Evolutionary conservation across 495 filamentous ascomycete genomes (phyloP).

Genomic region (Trichoderma erinaceum): DNA sequence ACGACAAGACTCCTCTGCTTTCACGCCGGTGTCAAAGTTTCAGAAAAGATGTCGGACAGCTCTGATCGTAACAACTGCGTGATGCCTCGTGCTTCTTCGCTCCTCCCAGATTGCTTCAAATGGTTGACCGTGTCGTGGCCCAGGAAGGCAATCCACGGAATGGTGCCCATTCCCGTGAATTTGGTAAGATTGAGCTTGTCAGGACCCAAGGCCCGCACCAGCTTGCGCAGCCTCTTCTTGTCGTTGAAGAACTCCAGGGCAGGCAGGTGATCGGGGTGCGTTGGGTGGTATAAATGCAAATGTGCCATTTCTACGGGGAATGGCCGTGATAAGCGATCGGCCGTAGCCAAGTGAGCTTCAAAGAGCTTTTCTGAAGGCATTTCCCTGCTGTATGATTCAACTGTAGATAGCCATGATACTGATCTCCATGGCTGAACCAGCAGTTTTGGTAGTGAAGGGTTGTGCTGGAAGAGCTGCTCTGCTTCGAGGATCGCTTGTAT

Average conservation of each 20-base stretch:
- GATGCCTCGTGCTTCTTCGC: slow-evolving; percentile 4
- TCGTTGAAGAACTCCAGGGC: slow-evolving; percentile 30
- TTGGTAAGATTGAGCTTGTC: slow-evolving; percentile 2
- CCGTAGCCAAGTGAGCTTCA: slow-evolving; percentile 34
- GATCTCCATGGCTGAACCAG: slow-evolving; percentile 26
- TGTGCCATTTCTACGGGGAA: slow-evolving; percentile 30
- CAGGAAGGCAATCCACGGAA: slow-evolving; percentile 8
- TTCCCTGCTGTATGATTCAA: slow-evolving; percentile 25
- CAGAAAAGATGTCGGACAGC: not conserved
- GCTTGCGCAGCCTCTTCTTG: slow-evolving; percentile 5
- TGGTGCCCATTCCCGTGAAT: slow-evolving; percentile 1
- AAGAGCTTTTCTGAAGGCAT: slow-evolving; percentile 31
- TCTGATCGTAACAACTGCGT: not conserved
- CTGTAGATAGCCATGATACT: slow-evolving; percentile 32
- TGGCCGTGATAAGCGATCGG: slow-evolving; percentile 15
- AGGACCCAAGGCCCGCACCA: not conserved
- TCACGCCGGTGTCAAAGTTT: slow-evolving; percentile 9
- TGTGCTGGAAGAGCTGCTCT: slow-evolving; percentile 23
- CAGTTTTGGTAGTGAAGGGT: not conserved
- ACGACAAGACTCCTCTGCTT: not conserved
- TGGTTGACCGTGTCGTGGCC: slow-evolving; percentile 13
- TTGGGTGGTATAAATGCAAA: slow-evolving; percentile 38
- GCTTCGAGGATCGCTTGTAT: slow-evolving; percentile 31
- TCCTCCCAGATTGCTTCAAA: slow-evolving; percentile 9
- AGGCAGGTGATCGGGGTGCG: slow-evolving; percentile 28